Evolutionary conservation across 768 basidiomycete genomes (phyloP), one percentile per base, ranked within the genome.

Genomic region (Mycena kentingensis): DNA sequence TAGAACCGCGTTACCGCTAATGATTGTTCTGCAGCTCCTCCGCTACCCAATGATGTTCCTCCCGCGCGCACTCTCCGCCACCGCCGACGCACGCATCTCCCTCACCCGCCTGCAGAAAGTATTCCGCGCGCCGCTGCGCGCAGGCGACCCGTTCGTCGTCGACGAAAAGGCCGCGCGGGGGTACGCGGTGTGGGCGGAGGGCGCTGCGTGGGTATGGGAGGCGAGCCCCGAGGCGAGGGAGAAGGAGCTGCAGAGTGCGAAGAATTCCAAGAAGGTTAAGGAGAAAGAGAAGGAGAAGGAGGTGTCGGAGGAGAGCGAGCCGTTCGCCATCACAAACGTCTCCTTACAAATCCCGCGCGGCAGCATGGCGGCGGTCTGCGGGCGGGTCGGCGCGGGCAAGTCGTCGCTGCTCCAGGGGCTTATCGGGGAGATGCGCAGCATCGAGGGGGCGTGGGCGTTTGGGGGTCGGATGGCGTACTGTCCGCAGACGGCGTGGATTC

Each of bases 401-500:
- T 82, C 81, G 22, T 80, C 77, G 62, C 61, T 84, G 27, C 67
- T 85, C 7, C 77, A 81, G 60, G 84, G 83, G 3, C 69, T 89
- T 16, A 78, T 88, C 35, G 86, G 87, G 4, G 88, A 88, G 67
- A 89, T 90, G 87, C 74, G 79, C 16, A 75, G 72, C 52, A 59
- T 73, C 1, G 64, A 67, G 13, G 25, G 41, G 5, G 10, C 13
- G 12, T 78, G 84, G 28, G 65, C 71, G 1, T 83, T 88, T 60
- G 82, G 87, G 8, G 87, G 87, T 0, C 67, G 71, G 5, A 75
- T 88, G 13, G 85, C 79, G 8, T 90, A 88, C 63, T 86, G 84
- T 63, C 78, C 86, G 19, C 88, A 90, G 65, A 78, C 77, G 2
- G 84, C 87, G 2, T 90, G 87, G 87, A 88, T 90, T 42, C 85